Base-by-base conservation (phyloP, 768 basidiomycete genomes). In the Atractiella rhizophila region DNA sequence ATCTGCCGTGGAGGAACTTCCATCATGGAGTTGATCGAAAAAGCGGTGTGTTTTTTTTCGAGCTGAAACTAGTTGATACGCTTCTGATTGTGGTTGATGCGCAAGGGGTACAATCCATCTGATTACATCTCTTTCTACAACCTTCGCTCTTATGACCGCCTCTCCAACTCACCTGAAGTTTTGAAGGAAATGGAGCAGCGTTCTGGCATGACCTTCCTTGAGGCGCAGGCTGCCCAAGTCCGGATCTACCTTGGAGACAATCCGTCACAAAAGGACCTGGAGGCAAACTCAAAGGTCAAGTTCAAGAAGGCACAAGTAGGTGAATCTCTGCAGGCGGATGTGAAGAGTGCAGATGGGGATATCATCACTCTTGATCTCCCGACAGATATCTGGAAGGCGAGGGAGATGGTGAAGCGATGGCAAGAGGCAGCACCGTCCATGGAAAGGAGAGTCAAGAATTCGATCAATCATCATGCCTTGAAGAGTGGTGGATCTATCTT, bases 81-180 rank as follows among this genome's bases (percentile, higher is more conserved):
- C 20, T 11, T 23, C 16, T 16, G 24, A 20, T 16, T 15, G 29
- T n/a, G n/a, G n/a, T n/a, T n/a, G n/a, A n/a, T n/a, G n/a, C n/a
- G n/a, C n/a, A n/a, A n/a, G n/a, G 51, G 49, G 11, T 44, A 37
- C 35, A 39, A 51, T 30, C 51, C 51, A 7, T 21, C 42, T 60
- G 73, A 85, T 43, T 85, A 76, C 55, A 77, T 91, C 50, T 68
- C 74, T 10, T 82, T 91, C 66, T 94, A 79, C 62, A 83, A 96
- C 60, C 66, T 98, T 20, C 69, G 91, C 24, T 64, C 74, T 1
- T 98, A 86, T 55, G 86, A 94, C 54, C 24, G 45, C 42, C 10
- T 30, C 32, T 13, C 29, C 62, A 12, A 54, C 34, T n/a, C n/a
- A n/a, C 46, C 48, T 0, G 35, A 20, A 19, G 56, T 72, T 52